Percentiles rank a stretch among this genome's conserved stretches.
phyloP scores from a whole-genome alignment of 2,329 filamentous ascomycete genomes.

The Fusarium sarcochroum region DNA sequence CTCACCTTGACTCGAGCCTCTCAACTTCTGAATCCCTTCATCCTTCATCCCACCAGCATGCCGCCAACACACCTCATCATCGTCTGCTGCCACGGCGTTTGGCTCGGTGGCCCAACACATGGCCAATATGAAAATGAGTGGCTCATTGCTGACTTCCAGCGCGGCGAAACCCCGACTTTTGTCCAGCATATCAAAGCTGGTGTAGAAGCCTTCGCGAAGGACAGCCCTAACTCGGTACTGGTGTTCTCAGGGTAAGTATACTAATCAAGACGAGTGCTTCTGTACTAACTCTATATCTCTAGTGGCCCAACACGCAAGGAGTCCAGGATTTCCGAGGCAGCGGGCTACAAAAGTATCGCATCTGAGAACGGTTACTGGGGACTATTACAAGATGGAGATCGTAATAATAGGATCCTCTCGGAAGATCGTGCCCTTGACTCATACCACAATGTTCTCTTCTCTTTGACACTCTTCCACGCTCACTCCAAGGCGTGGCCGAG shows the following conservation, averaged over 20 bases:
- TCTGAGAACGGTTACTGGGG: conserved; percentile 62
- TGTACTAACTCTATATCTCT: not conserved
- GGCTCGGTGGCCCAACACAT: conserved; percentile 68
- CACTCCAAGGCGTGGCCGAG: conserved; percentile 65
- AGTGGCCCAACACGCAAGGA: conserved; percentile 75
- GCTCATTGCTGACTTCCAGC: conserved; percentile 84
- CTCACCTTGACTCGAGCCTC: conserved; percentile 12
- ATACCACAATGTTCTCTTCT: conserved; percentile 87
- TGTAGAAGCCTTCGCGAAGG: conserved; percentile 64
- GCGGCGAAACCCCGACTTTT: conserved; percentile 83
- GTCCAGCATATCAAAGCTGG: conserved; percentile 80
- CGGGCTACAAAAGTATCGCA: conserved; percentile 72
- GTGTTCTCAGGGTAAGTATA: conserved; percentile 78
- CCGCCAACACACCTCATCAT: conserved; percentile 73
- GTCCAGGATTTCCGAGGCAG: conserved; percentile 71
- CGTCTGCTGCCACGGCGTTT: conserved; percentile 89
- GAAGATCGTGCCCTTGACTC: conserved; percentile 86
- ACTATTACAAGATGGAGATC: conserved; percentile 48
- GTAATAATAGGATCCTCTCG: conserved; percentile 59
- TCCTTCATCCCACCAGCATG: conserved; percentile 25
- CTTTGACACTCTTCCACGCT: conserved; percentile 67
- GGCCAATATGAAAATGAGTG: conserved; percentile 73
- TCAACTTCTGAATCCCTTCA: conserved; percentile 29
- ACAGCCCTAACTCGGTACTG: conserved; percentile 64
- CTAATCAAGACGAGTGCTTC: fast-evolving